phyloP scores from a whole-genome alignment of 2,329 filamentous ascomycete species.

The Penicillium sp. region DNA sequence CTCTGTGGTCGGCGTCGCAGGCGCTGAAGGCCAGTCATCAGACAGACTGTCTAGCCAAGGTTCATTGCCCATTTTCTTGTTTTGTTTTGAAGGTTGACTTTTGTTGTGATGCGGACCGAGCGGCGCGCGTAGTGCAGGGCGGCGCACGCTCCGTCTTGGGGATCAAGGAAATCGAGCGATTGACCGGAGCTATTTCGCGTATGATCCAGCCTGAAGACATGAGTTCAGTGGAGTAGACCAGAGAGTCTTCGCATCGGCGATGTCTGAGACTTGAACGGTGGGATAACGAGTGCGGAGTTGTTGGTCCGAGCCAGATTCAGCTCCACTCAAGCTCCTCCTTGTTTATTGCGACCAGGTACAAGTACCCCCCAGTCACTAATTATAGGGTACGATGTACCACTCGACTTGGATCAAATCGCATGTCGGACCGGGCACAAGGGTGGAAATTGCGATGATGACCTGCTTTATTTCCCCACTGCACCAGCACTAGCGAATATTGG shows the following conservation, averaged over 20 bases:
- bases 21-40: constrained; percentile 40
- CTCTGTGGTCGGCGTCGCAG: constrained; percentile 31
- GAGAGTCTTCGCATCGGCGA: not conserved
- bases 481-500: no score
- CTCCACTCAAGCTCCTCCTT: constrained; percentile 19
- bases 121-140: constrained; percentile 10
- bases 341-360: constrained; percentile 4
- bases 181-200: no score
- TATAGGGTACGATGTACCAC: no score
- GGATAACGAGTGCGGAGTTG: constrained; percentile 11
- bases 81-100: not conserved
- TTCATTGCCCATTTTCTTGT: constrained; percentile 28
- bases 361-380: no score
- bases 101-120: constrained; percentile 15
- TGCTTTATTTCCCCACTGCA: no score
- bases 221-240: not conserved
- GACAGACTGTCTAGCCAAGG: constrained; percentile 42
- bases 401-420: no score
- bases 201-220: constrained; percentile 5
- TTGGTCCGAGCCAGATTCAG: constrained; percentile 11
- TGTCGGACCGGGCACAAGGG: not conserved
- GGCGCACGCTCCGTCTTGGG: constrained; percentile 8
- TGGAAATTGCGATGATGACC: no score
- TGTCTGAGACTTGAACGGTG: constrained; percentile 2
- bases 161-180: not conserved